These are phyloP conservation scores for Endoconidiophora polonica DNA, from an alignment of 2,329 filamentous ascomycete genomes.

Conservation along the genomic window DNA sequence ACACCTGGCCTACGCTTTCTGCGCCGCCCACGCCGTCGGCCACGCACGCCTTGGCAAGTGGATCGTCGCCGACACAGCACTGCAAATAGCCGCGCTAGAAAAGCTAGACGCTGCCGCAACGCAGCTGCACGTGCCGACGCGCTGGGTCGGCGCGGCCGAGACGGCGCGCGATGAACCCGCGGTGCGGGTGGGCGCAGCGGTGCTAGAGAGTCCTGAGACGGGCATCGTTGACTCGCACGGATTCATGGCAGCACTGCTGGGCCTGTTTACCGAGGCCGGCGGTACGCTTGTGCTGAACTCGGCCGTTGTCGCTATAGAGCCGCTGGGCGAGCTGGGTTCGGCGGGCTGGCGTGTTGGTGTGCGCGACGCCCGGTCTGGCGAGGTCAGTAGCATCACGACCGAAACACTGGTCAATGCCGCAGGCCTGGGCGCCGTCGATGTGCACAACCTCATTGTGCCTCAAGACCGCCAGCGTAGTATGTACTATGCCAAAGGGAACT, in stretches of 20 bases:
- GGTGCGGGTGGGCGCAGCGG: conserved; percentile 53
- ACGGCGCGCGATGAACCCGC: conserved; percentile 52
- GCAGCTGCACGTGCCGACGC: conserved; percentile 44
- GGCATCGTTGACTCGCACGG: conserved; percentile 82
- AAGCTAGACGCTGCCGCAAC: conserved; percentile 27
- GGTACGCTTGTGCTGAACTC: conserved; percentile 59
- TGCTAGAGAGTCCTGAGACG: conserved; percentile 71
- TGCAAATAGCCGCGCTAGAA: conserved; percentile 48
- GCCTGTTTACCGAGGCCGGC: conserved; percentile 58
- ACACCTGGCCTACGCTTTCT: conserved; percentile 63
- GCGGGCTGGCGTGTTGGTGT: conserved; percentile 54
- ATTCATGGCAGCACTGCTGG: conserved; percentile 67
- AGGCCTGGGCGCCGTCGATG: conserved; percentile 56
- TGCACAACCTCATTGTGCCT: conserved; percentile 71
- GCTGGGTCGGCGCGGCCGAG: conserved; percentile 50
- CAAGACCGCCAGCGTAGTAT: conserved; percentile 37
- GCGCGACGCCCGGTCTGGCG: conserved; percentile 27
- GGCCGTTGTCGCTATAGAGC: conserved; percentile 42
- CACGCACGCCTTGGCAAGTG: conserved; percentile 74
- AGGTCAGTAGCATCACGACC: conserved; percentile 45
- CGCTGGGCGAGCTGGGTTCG: conserved; percentile 27
- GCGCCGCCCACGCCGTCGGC: conserved; percentile 47
- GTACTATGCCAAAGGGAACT: conserved; percentile 86
- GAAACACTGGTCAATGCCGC: conserved; percentile 74
- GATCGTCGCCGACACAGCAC: conserved; percentile 73